Conservation (phyloP, 306 rosid genomes). For the Neltuma alba region DNA sequence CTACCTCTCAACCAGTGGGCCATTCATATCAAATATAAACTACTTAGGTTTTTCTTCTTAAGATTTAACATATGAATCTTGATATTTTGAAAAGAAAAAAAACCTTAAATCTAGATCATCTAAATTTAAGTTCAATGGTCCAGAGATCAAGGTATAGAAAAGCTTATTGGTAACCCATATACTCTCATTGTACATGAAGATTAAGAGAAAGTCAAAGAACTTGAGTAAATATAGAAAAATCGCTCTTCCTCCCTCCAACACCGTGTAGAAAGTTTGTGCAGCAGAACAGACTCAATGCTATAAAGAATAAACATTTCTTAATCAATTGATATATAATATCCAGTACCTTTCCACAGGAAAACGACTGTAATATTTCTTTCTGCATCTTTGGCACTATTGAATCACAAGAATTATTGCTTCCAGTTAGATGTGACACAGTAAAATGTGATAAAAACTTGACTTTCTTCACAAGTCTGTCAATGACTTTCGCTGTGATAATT, state of each 20-base stretch:
- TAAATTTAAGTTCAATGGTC: neutral
- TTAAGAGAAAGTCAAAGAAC: neutral
- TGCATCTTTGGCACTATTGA: constrained; percentile 54
- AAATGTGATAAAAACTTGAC: constrained; percentile 57
- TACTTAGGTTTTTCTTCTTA: neutral
- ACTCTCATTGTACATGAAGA: neutral
- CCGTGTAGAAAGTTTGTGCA: constrained; percentile 28
- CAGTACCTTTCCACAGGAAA: constrained; percentile 64
- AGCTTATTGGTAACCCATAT: neutral
- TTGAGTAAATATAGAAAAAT: neutral
- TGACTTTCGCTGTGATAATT: constrained; percentile 67
- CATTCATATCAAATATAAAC: neutral
- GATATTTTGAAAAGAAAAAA: too few relatives aligned
- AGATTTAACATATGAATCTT: too few relatives aligned
- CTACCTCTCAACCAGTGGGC: neutral
- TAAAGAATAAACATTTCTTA: neutral
- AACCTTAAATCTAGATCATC: neutral
- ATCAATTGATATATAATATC: constrained; percentile 9
- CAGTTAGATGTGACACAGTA: constrained; percentile 67
- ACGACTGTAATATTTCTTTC: constrained; percentile 55
- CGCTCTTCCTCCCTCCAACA: neutral
- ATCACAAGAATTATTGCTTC: constrained; percentile 55
- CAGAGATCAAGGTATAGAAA: too few relatives aligned
- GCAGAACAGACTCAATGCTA: constrained; percentile 22
- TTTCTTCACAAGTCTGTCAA: constrained; percentile 58